Base-by-base conservation (phyloP, 768 basidiomycete genomes). In the Leccinum imitatum region DNA sequence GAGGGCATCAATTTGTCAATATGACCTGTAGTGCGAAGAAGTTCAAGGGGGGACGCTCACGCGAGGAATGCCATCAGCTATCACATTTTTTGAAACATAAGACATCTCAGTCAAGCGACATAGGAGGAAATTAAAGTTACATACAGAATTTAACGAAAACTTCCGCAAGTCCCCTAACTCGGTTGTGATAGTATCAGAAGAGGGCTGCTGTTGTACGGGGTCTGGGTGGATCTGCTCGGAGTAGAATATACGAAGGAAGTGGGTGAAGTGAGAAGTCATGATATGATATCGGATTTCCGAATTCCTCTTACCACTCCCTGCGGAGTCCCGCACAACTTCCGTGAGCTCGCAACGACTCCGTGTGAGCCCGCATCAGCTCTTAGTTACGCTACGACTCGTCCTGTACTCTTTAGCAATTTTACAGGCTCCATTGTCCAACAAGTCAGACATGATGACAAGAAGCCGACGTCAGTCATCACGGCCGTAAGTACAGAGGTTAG, bases 61-160 rank as follows among this genome's bases (percentile, higher is more conserved):
- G 65, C 50, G 1, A 71, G 56, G 44, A 71, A 61, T 2, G 57
- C 54, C 21, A 53, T 50, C 31, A 71, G 62, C 64, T 70, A 23
- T 23, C 47, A 15, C 25, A 35, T 47, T 19, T 51, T 51, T 1
- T 44, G 17, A 2, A 39, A 6, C 3, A 14, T 41, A 0, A 15
- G 1, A 6, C 7, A 10, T 37, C 2, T 54, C n/a, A 46, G 44
- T 57, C 21, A n/a, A 15, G 23, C 14, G 30, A 17, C 5, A 41
- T 4, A 50, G 13, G 13, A 4, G 8, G n/a, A n/a, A n/a, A n/a
- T n/a, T n/a, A 15, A n/a, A 9, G 21, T 47, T 14, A 15, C 56
- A 53, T 39, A 70, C 70, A 6, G 64, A 50, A 21, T 53, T 62
- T 21, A 72, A 25, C 3, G 60, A 54, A 41, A 64, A 68, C 25